Evolutionary conservation across 352 stramenopile genomes (phyloP), one percentile per base, ranked within the genome.

Genomic region (Albugo candida): DNA sequence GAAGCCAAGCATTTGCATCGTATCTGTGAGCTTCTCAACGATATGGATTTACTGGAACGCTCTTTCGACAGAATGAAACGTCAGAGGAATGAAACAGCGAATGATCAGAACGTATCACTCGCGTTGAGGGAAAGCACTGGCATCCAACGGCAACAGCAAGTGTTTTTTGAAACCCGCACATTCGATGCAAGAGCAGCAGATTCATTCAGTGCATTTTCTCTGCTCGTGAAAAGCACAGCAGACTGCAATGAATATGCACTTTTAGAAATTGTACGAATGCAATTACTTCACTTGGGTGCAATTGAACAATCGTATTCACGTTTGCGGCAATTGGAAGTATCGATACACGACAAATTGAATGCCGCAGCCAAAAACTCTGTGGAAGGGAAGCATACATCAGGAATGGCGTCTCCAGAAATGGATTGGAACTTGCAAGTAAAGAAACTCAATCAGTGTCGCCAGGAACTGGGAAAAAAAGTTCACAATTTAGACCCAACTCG

Each of bases 221-320:
- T 82, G 2, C 60, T 64, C 37, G 80, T 71, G 0, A 79, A 74
- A 46, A 80, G 81, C 41, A 65, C 83, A 35, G 73, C 73, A 10
- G 70, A 86, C 49, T 82, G 73, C 43, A 83, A 81, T 63, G 76
- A 89, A 52, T 85, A 85, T 43, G 76, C 76, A 13, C 49, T 86
- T 34, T 52, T 84, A 16, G 76, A 89, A 49, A 60, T 81, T 41
- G 70, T 82, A 10, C 71, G 76, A 45, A 89, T 85, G 76, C 73
- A 86, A 55, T 83, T 67, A 41, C 56, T 85, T 17, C 65, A 86
- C 20, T 47, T 89, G 12, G 71, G 69, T 1, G 69, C 67, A 12
- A 81, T 89, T 35, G 76, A 89, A 49, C 69, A 83, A 42, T 65
- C 67, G 4, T 89, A 86, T 51, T 46, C 52, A 18, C 71, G 76